Evolutionary conservation across 108 stramenopile genomes (phyloP).

Genomic region (Pseudonitzschia multiseries): DNA sequence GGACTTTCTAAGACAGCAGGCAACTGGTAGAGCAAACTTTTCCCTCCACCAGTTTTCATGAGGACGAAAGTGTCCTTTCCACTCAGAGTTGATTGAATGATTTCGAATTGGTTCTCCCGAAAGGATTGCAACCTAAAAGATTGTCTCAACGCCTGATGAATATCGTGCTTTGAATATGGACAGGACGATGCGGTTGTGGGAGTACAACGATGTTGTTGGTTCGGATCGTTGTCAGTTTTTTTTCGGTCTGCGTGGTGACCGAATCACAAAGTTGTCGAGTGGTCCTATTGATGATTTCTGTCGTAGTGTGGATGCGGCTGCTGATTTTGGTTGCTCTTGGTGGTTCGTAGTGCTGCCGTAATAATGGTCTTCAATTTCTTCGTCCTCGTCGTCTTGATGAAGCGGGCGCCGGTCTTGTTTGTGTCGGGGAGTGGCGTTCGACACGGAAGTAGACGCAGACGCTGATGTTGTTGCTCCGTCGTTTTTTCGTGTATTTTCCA

Average conservation of each 20-base stretch:
- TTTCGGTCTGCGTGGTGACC: conserved; percentile 6
- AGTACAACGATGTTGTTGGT: background rate
- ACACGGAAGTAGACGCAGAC: background rate
- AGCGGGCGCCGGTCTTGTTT: background rate
- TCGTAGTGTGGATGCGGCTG: background rate
- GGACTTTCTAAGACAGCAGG: conserved; percentile 33
- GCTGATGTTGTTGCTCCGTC: background rate
- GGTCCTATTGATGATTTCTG: background rate
- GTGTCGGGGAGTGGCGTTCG: background rate
- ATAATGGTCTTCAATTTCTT: conserved; percentile 10
- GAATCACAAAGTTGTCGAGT: conserved; percentile 5
- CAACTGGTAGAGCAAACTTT: conserved; percentile 57
- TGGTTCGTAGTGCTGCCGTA: conserved; percentile 10
- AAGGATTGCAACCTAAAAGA: conserved; percentile 72
- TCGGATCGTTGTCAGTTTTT: background rate
- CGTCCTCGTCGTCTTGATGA: background rate
- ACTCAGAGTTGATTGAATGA: conserved; percentile 82
- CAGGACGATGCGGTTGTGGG: background rate
- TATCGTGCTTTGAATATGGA: conserved; percentile 9
- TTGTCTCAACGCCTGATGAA: conserved; percentile 28
- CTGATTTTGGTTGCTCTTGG: conserved; percentile 3
- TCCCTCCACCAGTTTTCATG: conserved; percentile 95
- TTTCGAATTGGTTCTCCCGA: conserved; percentile 83
- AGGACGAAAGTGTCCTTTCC: conserved; percentile 87
- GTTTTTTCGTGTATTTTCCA: background rate